Conservation (phyloP, 2,329 filamentous ascomycete species). For the Paracorniculantispora psalliotae region DNA sequence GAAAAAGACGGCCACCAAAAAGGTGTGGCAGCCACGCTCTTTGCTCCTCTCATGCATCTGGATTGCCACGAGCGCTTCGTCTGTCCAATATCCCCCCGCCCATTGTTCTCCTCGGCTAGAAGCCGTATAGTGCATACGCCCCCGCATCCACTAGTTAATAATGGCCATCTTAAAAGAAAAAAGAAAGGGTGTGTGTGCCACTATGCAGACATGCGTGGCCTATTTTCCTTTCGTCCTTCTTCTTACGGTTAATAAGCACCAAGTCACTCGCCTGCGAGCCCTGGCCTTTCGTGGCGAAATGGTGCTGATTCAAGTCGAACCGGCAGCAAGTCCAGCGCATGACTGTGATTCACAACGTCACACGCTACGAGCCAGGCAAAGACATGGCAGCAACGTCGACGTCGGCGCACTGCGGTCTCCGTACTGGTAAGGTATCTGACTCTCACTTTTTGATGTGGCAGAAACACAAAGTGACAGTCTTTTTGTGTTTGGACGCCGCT, state of each 20-base stretch:
- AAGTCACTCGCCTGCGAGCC: too few relatives aligned
- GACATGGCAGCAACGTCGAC: neutral
- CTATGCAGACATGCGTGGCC: neutral
- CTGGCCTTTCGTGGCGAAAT: neutral
- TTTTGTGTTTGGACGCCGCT: neutral
- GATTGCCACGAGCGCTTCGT: neutral
- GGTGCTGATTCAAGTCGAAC: neutral
- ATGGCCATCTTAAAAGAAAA: too few relatives aligned
- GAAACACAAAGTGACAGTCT: neutral
- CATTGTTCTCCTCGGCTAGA: conserved; percentile 7
- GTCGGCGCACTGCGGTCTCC: neutral
- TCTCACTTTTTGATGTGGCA: neutral
- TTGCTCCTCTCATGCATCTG: neutral
- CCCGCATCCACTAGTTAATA: neutral
- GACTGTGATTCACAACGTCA: neutral
- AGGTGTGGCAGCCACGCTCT: neutral
- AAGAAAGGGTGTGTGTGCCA: too few relatives aligned
- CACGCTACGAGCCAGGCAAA: neutral
- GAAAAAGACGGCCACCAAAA: too few relatives aligned
- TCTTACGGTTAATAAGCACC: too few relatives aligned
- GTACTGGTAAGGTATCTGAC: neutral
- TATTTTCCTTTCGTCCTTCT: too few relatives aligned
- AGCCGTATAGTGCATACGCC: conserved; percentile 4
- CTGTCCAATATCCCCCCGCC: neutral
- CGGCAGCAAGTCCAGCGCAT: neutral